Evolutionary conservation across 768 basidiomycete species (phyloP).

Genomic region (Leucocoprinus birnbaumii): DNA sequence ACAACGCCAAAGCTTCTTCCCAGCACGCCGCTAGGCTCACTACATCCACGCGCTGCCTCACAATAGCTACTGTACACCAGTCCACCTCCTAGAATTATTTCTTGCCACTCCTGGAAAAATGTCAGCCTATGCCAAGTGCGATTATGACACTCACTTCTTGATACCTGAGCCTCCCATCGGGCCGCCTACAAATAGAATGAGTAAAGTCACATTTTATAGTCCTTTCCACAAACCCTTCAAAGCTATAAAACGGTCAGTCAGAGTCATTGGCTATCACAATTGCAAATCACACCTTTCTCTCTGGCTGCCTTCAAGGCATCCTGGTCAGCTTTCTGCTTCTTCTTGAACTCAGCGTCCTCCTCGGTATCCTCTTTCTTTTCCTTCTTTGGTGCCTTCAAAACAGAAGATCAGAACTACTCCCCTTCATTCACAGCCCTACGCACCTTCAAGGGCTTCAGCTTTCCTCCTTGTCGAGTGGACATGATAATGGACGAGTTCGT

Average conservation of each 20-base stretch:
- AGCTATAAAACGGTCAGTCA: conserved; percentile 32
- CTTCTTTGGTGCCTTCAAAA: conserved; percentile 77
- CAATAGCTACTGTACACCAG: background rate
- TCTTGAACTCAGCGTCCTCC: conserved; percentile 71
- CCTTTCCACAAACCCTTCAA: conserved; percentile 44
- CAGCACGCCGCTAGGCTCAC: conserved; percentile 13
- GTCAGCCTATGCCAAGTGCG: background rate
- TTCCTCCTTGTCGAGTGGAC: conserved; percentile 77
- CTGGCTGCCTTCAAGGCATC: conserved; percentile 70
- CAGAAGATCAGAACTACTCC: conserved; percentile 6
- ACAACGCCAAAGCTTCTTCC: conserved; percentile 35
- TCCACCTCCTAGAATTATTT: conserved; percentile 38
- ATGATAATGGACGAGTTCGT: conserved; percentile 28
- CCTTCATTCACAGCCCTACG: conserved; percentile 3
- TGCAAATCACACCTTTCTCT: conserved; percentile 53
- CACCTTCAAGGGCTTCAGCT: conserved; percentile 86
- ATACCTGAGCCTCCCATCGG: conserved; percentile 70
- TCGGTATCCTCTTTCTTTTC: conserved; percentile 70
- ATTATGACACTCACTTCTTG: conserved; percentile 72
- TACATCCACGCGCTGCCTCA: conserved; percentile 4
- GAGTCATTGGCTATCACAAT: conserved; percentile 1
- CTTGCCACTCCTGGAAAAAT: conserved; percentile 60
- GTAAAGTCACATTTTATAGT: conserved; percentile 5
- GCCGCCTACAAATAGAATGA: conserved; percentile 45
- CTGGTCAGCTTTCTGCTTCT: conserved; percentile 72